phyloP scores from a whole-genome alignment of 805 yeast species.

The Yarrowia sp. region DNA sequence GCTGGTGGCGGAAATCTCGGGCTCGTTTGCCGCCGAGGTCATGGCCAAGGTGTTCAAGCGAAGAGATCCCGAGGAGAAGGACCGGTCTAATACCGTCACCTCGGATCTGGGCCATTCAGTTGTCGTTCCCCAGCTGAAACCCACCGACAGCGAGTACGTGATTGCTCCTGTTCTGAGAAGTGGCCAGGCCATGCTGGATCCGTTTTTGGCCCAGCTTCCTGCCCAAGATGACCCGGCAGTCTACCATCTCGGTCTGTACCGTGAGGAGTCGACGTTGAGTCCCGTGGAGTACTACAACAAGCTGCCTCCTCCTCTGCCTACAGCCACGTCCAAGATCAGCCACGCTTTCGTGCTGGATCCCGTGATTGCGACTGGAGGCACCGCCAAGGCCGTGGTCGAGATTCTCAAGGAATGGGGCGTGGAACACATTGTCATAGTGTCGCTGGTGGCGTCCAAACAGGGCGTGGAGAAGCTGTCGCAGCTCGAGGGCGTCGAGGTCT shows the following conservation, averaged over 20 bases:
- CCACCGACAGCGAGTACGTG: constrained; percentile 41
- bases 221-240: constrained; percentile 45
- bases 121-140: constrained; percentile 41
- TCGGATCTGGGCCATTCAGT: constrained; percentile 40
- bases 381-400: constrained; percentile 48
- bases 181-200: constrained; percentile 48
- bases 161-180: constrained; percentile 49
- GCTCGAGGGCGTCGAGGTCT: constrained; percentile 45
- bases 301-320: constrained; percentile 44
- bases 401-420: constrained; percentile 50
- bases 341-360: constrained; percentile 49
- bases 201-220: constrained; percentile 47
- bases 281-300: constrained; percentile 51
- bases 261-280: constrained; percentile 47
- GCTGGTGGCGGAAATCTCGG: constrained; percentile 44
- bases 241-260: constrained; percentile 49
- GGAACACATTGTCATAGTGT: constrained; percentile 45
- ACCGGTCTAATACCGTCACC: constrained; percentile 26
- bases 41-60: constrained; percentile 41
- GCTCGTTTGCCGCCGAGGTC: constrained; percentile 47
- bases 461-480: constrained; percentile 45
- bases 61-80: constrained; percentile 5
- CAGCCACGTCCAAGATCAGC: constrained; percentile 40
- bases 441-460: constrained; percentile 45
- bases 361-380: constrained; percentile 51